Evolutionary conservation across 345 rosid genomes (phyloP), one percentile per base, ranked within the genome.

Genomic region (Rhodomyrtus tomentosa): DNA sequence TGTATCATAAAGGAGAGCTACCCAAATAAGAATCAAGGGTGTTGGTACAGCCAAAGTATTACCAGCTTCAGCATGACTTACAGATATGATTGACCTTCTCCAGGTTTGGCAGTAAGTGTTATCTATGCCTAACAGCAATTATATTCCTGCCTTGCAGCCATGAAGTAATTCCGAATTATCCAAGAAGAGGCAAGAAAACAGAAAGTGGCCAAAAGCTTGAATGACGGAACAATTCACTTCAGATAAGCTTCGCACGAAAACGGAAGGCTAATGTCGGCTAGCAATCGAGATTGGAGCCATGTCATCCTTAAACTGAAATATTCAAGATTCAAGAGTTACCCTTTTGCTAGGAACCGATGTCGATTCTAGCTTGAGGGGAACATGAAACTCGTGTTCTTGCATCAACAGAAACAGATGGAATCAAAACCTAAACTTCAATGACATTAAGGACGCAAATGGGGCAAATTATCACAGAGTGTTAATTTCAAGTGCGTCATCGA

Each of bases 401-500:
- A 0, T 15, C 3, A 12, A 32, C 42, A 15, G 58, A 59, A 52
- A 52, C 22, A 52, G 22, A 52, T 5, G 54, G 73, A 59, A 59
- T 29, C 11, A 29, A 52, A 29, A 29, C 73, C 40, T 29, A 59
- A 59, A 29, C 20, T 15, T 29, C 11, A 5, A 29, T 15, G 15
- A 29, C 0, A 10, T 59, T 15, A 29, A 15, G 3, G 18, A 29
- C 1, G 16, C 2, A 15, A 3, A 59, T 0, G 5, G 38, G 38
- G 40, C 15, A 59, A 59, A 29, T 59, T 59, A 59, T 4, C 40
- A 32, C 0, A 15, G 38, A 15, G n/a, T n/a, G 22, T 29, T 4
- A 38, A 59, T 4, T 59, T 59, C 20, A 59, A 29, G 73, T 59
- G 73, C 73, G 15, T 29, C 73, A 29, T 29, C 21, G 36, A 29